These are phyloP conservation scores for Heterobasidion irregulare DNA, from an alignment of 1,284 basidiomycete genomes.

Conservation along the genomic window DNA sequence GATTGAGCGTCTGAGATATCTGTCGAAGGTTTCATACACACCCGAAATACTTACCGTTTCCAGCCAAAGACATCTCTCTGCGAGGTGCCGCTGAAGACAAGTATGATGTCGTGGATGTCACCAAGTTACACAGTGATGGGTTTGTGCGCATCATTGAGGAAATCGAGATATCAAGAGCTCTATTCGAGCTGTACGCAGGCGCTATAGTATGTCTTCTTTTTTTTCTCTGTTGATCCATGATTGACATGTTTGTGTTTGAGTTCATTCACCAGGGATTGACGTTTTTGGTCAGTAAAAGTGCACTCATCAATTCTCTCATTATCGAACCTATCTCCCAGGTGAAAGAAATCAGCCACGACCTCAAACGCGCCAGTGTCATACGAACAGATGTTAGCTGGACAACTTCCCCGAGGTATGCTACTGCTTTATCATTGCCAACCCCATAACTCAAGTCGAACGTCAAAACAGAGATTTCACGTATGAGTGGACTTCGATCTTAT, in stretches of 20 bases:
- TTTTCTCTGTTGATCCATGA: background rate
- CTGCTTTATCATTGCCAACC: background rate
- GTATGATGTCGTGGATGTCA: slow-evolving; percentile 71
- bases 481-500: slow-evolving; percentile 13
- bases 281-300: slow-evolving; percentile 43
- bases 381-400: slow-evolving; percentile 78
- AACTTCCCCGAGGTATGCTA: slow-evolving; percentile 61
- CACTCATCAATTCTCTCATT: background rate
- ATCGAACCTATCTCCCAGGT: slow-evolving; percentile 34
- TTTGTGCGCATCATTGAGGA: slow-evolving; percentile 66
- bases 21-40: slow-evolving; percentile 68
- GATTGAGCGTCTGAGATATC: background rate
- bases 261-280: slow-evolving; percentile 80
- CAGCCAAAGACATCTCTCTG: slow-evolving; percentile 68
- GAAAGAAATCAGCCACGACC: slow-evolving; percentile 77
- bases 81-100: slow-evolving; percentile 74
- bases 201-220: slow-evolving; percentile 42
- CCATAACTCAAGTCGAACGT: no score
- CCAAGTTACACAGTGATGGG: slow-evolving; percentile 28
- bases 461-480: slow-evolving; percentile 62
- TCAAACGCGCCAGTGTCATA: slow-evolving; percentile 62
- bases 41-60: slow-evolving; percentile 71
- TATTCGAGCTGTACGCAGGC: slow-evolving; percentile 83
- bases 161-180: slow-evolving; percentile 76
- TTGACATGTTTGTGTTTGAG: slow-evolving; percentile 22